Evolutionary conservation across 108 stramenopile species (phyloP), one percentile per base, ranked within the genome.

Genomic region (Pseudonitzschia pungens): DNA sequence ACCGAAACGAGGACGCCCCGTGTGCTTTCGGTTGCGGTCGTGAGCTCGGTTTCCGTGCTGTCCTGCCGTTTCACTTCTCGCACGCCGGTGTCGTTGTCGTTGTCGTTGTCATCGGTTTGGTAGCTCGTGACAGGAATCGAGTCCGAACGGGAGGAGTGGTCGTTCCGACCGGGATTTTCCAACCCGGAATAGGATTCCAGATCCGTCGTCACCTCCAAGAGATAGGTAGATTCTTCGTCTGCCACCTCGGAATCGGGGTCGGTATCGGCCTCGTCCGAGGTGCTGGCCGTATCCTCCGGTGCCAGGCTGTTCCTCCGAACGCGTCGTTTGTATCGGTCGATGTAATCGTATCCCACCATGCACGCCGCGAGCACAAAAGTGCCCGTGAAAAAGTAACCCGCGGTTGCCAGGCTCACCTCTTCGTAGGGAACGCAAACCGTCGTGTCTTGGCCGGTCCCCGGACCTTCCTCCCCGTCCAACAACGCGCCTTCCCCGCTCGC

Each of bases 291-390:
- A 20, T 31, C 32, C n/a, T 55, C 29, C 29, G 40, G 14, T 12
- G 7, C 36, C 11, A 67, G 16, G 36, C 45, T 67, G 36, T 67
- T 48, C 29, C 50, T 67, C 28, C 36, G 43, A 48, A 67, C 45
- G 22, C 40, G 66, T 29, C 40, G 55, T 67, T 58, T 53, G 48
- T 75, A 65, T 58, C 65, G 56, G 20, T 79, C 70, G 15, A 83
- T 51, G 53, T 73, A 64, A 2, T 32, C 7, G 27, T 73, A 83
- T n/a, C 78, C 78, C 15, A 76, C 67, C 50, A 83, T 76, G 48
- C 79, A 83, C 1, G 70, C 58, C n/a, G 58, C 69, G 40, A 83
- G 53, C 12, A 83, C 21, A 32, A 79, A 6, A 59, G 53, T 64
- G 15, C 73, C 58, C 27, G 56, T 55, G 2, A n/a, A 43, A 77